phyloP scores from a whole-genome alignment of 129 eudicot species.

The Calendula officinalis region DNA sequence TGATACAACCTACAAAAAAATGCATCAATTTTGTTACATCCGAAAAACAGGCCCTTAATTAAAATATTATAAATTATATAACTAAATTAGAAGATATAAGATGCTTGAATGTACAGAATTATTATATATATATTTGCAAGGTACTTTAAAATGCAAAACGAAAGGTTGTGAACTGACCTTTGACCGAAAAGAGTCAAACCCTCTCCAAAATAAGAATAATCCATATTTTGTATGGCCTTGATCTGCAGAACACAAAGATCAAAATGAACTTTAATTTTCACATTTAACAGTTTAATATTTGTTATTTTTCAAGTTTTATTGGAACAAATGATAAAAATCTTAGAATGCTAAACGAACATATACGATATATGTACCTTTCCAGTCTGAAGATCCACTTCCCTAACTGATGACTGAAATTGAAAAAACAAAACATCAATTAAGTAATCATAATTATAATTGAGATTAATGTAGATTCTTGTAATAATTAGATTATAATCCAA shows the following conservation, averaged over 20 bases:
- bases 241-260: constrained; percentile 5
- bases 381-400: constrained; percentile 59
- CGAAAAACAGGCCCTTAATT: constrained; percentile 24
- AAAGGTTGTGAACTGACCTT: constrained; percentile 45
- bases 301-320: neutral
- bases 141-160: constrained; percentile 1
- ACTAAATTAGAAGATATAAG: no score
- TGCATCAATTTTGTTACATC: constrained; percentile 29
- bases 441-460: neutral
- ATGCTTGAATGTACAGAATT: neutral
- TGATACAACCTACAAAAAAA: constrained; percentile 78
- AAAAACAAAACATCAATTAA: constrained; percentile 11
- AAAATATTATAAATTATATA: neutral
- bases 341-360: neutral
- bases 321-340: neutral
- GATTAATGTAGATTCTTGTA: neutral
- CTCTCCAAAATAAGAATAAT: constrained; percentile 59
- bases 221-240: constrained; percentile 46
- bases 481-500: neutral
- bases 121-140: neutral
- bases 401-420: constrained; percentile 70
- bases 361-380: constrained; percentile 53
- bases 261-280: constrained; percentile 13
- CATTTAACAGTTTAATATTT: neutral
- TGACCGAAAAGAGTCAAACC: constrained; percentile 81